Conservation (phyloP, 768 basidiomycete genomes). For the Boletus fagicola region DNA sequence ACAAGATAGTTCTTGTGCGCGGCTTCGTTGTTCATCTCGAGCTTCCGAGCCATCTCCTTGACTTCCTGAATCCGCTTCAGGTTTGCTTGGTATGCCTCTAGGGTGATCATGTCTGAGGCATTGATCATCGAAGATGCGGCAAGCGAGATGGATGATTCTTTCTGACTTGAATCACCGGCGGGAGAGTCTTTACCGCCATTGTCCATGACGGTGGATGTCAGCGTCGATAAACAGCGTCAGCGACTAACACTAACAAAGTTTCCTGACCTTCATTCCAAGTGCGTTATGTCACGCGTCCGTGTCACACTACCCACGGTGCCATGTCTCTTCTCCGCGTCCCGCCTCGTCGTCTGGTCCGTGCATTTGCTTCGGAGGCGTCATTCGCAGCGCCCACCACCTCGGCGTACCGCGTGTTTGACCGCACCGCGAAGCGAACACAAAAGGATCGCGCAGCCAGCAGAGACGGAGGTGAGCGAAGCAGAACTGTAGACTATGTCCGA, state of each 20-base stretch:
- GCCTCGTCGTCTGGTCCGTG: constrained; percentile 30
- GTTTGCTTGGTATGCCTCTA: constrained; percentile 27
- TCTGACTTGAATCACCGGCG: constrained; percentile 10
- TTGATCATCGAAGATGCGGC: constrained; percentile 29
- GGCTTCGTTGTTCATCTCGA: constrained; percentile 41
- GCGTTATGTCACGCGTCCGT: constrained; percentile 14
- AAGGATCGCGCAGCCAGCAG: constrained; percentile 66
- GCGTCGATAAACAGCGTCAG: background rate
- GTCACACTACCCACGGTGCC: constrained; percentile 20
- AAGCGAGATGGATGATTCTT: constrained; percentile 13
- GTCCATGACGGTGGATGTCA: constrained; percentile 18
- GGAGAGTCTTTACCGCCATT: constrained; percentile 2
- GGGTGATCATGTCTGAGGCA: constrained; percentile 17
- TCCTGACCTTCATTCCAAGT: background rate
- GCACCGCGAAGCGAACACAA: constrained; percentile 72
- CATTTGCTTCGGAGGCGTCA: constrained; percentile 49
- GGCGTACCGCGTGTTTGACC: constrained; percentile 83
- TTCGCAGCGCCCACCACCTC: constrained; percentile 41
- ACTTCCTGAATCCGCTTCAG: constrained; percentile 26
- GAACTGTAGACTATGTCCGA: constrained; percentile 87
- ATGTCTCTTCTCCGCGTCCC: constrained; percentile 13
- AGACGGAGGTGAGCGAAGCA: constrained; percentile 58
- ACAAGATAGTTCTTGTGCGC: constrained; percentile 38
- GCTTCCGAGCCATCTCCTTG: constrained; percentile 29
- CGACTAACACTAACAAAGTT: background rate